Percentiles rank a stretch among this genome's conserved stretches.
Evolutionary conservation across 352 stramenopile species (phyloP).

Genomic region (Pythium brassicae): DNA sequence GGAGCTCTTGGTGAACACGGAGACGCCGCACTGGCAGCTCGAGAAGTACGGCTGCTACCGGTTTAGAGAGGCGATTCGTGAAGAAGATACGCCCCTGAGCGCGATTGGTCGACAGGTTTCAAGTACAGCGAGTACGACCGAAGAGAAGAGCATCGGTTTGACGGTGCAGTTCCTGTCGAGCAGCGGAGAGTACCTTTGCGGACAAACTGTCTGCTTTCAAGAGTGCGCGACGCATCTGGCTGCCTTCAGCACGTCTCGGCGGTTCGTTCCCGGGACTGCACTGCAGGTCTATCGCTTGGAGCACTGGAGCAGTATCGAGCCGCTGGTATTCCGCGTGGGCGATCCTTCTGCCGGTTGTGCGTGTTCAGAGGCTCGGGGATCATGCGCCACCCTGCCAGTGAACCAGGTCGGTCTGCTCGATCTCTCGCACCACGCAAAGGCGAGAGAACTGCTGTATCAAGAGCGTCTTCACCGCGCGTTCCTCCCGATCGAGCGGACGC

Average conservation of each 20-base stretch:
- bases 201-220: not conserved
- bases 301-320: not conserved
- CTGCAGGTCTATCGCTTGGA: constrained; percentile 10
- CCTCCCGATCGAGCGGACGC: not conserved
- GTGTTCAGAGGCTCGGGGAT: not conserved
- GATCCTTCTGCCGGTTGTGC: not conserved
- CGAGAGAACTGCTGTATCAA: not conserved
- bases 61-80: constrained; percentile 12
- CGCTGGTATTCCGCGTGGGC: constrained; percentile 6
- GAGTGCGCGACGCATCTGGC: not conserved
- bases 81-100: not conserved
- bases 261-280: not conserved
- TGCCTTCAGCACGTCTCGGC: not conserved
- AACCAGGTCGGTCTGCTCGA: constrained; percentile 5
- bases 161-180: constrained; percentile 1
- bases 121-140: not conserved
- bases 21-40: constrained; percentile 26
- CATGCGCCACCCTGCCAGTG: not conserved
- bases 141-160: constrained; percentile 9
- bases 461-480: not conserved
- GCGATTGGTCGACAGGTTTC: not conserved
- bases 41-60: constrained; percentile 31
- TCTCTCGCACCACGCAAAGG: not conserved
- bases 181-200: not conserved
- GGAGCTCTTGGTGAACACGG: constrained; percentile 26